Evolutionary conservation across 1,284 basidiomycete species (phyloP), one percentile per base, ranked within the genome.

Genomic region (Puccinia triticina): DNA sequence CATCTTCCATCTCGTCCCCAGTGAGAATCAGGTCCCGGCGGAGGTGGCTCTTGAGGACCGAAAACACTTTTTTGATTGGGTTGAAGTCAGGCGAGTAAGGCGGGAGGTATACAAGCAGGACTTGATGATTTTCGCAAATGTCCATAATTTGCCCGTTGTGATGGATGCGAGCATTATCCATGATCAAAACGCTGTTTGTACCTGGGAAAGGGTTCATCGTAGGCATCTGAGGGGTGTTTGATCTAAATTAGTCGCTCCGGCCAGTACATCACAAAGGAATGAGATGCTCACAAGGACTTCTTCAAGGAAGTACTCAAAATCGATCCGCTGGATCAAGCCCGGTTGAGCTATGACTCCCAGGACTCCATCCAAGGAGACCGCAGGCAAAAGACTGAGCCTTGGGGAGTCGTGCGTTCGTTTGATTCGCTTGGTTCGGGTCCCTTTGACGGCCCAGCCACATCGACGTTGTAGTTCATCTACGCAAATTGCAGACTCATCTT

Each of bases 141-240:
- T 59, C 53, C 34, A 10, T 5, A 8, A 76, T 76, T 10, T 34
- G 8, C 14, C 57, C 74, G 34, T 32, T 32, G 34, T 76, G 74
- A 61, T 76, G 50, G 21, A 76, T 76, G 16, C n/a, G 55, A 23
- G 48, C 50, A 53, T 76, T 61, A 21, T 59, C 55, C 55, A 59
- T 59, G 7, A 59, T 21, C 55, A 59, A 59, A 21, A 59, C 55
- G 23, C 55, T 59, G 55, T 59, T 59, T 8, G 10, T 7, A 14
- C 43, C 43, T 7, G 43, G 43, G 14, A 8, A 46, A 7, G 43
- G 43, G 14, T 46, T 46, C 43, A 46, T 46, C 7, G 8, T 8
- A 14, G 43, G 43, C 43, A 46, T 46, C 43, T 46, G 43, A 46
- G 7, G 43, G 7, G 14, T 46, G 43, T 14, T 14, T 46, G 14